Evolutionary conservation across 768 basidiomycete species (phyloP).

Genomic region (Hypsizygus marmoreus): DNA sequence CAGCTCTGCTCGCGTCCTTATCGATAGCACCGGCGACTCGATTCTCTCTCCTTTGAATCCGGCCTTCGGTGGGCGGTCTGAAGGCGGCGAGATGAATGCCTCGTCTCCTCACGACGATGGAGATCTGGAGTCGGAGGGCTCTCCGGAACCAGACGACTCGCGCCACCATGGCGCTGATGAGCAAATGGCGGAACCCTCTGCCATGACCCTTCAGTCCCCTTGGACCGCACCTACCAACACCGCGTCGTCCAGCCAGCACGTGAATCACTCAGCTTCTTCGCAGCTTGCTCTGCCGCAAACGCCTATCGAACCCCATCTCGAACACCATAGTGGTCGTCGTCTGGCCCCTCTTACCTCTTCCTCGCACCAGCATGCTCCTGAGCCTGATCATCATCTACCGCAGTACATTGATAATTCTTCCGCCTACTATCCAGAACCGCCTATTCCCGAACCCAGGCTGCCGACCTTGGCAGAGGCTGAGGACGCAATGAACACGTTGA

Average conservation of each 20-base stretch:
- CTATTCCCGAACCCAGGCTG: conserved; percentile 9
- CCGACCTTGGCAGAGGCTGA: conserved; percentile 54
- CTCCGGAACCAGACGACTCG: conserved; percentile 33
- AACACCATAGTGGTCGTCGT: conserved; percentile 1
- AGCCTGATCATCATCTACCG: not conserved
- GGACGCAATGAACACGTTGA: conserved; percentile 53
- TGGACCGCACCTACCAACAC: conserved; percentile 21
- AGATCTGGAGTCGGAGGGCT: conserved; percentile 31
- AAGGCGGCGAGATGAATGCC: conserved; percentile 23
- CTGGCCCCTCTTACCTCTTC: not conserved
- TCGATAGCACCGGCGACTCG: conserved; percentile 1
- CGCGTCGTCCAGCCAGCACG: conserved; percentile 9
- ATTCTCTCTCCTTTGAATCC: conserved; percentile 40
- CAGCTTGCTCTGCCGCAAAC: conserved; percentile 2
- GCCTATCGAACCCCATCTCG: not conserved
- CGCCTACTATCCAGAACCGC: conserved; percentile 3
- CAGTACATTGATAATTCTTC: conserved; percentile 1
- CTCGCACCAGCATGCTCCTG: conserved; percentile 2
- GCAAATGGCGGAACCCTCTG: conserved; percentile 4
- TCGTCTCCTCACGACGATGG: conserved; percentile 19
- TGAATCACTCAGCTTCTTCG: conserved; percentile 12
- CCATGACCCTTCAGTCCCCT: conserved; percentile 21
- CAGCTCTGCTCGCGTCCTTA: conserved; percentile 21
- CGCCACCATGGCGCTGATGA: conserved; percentile 1
- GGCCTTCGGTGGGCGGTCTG: conserved; percentile 36